Conservation (phyloP, 805 yeast species). For the Wickerhamomyces pijperi region DNA sequence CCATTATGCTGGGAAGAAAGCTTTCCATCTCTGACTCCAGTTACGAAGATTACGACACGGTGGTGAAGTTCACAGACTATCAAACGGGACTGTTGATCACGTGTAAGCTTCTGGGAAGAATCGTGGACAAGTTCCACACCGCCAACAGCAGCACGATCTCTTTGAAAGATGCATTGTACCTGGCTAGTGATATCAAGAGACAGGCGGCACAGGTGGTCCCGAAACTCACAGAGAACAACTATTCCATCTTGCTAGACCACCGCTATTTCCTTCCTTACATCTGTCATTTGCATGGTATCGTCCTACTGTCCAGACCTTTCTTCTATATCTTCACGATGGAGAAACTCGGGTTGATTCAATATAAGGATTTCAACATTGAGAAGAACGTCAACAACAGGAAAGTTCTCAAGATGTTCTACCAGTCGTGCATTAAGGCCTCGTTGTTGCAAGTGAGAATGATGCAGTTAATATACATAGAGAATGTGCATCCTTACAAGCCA, state of each 20-base stretch:
- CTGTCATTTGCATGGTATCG: constrained; percentile 25
- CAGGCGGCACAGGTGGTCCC: constrained; percentile 25
- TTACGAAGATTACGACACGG: constrained; percentile 26
- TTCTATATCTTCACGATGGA: constrained; percentile 23
- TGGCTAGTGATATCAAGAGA: constrained; percentile 25
- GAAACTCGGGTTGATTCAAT: constrained; percentile 12
- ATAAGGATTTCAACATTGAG: no score
- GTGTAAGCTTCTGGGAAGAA: constrained; percentile 20
- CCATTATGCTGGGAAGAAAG: constrained; percentile 27
- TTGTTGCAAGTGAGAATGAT: constrained; percentile 24
- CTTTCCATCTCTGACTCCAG: constrained; percentile 24
- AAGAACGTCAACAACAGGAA: constrained; percentile 7
- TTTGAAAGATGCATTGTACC: constrained; percentile 20
- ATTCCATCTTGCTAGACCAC: constrained; percentile 12
- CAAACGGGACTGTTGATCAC: constrained; percentile 21
- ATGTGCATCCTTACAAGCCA: constrained; percentile 26
- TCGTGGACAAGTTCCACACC: constrained; percentile 23
- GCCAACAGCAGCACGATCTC: constrained; percentile 22
- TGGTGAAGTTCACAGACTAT: constrained; percentile 14
- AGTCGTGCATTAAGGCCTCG: constrained; percentile 26
- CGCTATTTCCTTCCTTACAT: constrained; percentile 22
- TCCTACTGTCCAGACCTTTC: constrained; percentile 30
- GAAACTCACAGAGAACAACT: constrained; percentile 18
- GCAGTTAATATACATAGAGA: constrained; percentile 15
- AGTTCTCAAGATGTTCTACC: constrained; percentile 19